phyloP scores from a whole-genome alignment of 805 yeast genomes.

The Candida peoriensis region DNA sequence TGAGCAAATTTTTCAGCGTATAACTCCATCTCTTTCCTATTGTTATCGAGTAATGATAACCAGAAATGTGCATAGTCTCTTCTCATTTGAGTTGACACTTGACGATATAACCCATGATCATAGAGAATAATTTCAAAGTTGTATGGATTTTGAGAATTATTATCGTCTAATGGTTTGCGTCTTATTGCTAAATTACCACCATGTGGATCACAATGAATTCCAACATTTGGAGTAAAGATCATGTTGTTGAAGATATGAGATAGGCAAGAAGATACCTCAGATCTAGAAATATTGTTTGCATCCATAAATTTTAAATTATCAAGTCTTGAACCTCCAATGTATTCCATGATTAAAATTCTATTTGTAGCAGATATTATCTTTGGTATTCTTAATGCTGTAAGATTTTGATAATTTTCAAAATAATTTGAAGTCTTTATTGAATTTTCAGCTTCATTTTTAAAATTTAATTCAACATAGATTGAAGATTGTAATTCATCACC shows the following conservation, averaged over 20 bases:
- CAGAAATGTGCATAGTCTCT: conserved; percentile 86
- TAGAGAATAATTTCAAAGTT: conserved; percentile 89
- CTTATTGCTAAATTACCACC: conserved; percentile 93
- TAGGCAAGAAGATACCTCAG: conserved; percentile 77
- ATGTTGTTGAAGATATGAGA: conserved; percentile 89
- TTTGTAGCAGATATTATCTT: conserved; percentile 57
- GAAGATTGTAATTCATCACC: conserved; percentile 87
- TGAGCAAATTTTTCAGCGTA: conserved; percentile 81
- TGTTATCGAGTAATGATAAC: conserved; percentile 77
- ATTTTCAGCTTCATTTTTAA: conserved; percentile 79
- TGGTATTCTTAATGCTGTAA: conserved; percentile 82
- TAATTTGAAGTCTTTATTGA: conserved; percentile 65
- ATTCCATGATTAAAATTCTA: conserved; percentile 85
- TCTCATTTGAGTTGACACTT: conserved; percentile 71
- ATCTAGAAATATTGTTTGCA: conserved; percentile 58
- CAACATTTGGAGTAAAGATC: conserved; percentile 91
- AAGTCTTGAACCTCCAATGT: conserved; percentile 71
- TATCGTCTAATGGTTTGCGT: conserved; percentile 26
- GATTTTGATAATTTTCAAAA: conserved; percentile 47
- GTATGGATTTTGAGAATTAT: conserved; percentile 35
- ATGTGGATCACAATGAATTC: conserved; percentile 97
- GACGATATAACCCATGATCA: conserved; percentile 92
- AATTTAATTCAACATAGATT: conserved; percentile 87
- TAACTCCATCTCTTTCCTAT: conserved; percentile 57
- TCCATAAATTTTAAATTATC: conserved; percentile 70